Evolutionary conservation across 331 rosid species (phyloP).

Genomic region (Cydonia oblonga): DNA sequence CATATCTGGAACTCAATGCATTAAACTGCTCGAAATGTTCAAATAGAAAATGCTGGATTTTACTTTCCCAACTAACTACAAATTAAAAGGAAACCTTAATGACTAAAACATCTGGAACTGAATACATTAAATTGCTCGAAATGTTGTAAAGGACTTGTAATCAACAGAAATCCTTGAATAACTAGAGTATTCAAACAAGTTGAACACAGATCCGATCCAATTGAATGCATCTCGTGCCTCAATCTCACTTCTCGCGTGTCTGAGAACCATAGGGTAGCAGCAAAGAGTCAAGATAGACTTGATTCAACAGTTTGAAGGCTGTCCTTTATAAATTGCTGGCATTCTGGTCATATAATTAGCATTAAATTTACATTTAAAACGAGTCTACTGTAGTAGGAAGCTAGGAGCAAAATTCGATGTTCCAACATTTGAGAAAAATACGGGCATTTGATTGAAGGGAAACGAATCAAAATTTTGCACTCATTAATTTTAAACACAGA

Average conservation of each 20-base stretch:
- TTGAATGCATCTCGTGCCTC: background rate
- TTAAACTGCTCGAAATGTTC: background rate
- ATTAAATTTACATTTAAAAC: background rate
- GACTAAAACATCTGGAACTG: background rate
- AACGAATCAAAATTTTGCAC: background rate
- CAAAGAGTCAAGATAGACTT: background rate
- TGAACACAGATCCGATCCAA: background rate
- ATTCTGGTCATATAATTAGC: background rate
- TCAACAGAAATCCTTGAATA: background rate
- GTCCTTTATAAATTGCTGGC: background rate
- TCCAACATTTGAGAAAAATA: background rate
- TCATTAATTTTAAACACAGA: background rate
- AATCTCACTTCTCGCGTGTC: background rate
- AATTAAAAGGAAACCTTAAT: background rate
- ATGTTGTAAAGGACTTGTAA: background rate
- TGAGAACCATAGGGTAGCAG: background rate
- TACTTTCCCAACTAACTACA: background rate
- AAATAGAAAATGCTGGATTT: background rate
- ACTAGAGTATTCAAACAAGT: background rate
- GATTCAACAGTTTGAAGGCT: background rate
- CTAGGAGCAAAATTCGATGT: background rate
- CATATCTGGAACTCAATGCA: background rate
- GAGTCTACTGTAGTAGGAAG: background rate
- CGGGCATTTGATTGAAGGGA: background rate
- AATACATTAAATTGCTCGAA: background rate